A percentile compares a stretch with the other conserved stretches of the same genome.
phyloP scores from a whole-genome alignment of 441 rosid genomes.

The Euphorbia schlechtendalii region DNA sequence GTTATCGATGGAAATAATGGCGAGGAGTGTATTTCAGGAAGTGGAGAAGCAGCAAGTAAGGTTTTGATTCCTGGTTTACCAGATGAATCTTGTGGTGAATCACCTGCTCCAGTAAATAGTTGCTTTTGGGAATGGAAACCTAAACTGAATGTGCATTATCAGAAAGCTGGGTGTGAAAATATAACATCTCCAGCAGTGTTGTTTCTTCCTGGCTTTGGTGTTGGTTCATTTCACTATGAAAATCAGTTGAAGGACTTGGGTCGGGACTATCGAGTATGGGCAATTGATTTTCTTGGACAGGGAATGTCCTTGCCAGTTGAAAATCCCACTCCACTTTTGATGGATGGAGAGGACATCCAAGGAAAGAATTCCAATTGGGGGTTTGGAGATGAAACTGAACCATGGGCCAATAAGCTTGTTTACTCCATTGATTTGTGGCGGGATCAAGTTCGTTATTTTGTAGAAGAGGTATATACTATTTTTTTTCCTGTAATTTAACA shows the following conservation, averaged over 20 bases:
- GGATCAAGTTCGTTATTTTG: slow-evolving; percentile 69
- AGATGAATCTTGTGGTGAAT: slow-evolving; percentile 48
- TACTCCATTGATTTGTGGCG: slow-evolving; percentile 81
- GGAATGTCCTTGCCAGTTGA: slow-evolving; percentile 74
- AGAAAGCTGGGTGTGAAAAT: slow-evolving; percentile 63
- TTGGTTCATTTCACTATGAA: slow-evolving; percentile 89
- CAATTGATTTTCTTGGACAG: slow-evolving; percentile 92
- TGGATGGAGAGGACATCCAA: slow-evolving; percentile 26
- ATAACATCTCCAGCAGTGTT: slow-evolving; percentile 57
- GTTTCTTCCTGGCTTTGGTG: slow-evolving; percentile 95
- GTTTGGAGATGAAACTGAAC: slow-evolving; percentile 70
- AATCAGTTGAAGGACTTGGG: slow-evolving; percentile 86
- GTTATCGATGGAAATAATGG: slow-evolving; percentile 55
- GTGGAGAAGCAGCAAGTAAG: slow-evolving; percentile 34
- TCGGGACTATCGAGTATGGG: slow-evolving; percentile 81
- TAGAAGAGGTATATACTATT: slow-evolving; percentile 49
- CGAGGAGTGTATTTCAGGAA: slow-evolving; percentile 25
- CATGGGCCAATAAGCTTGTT: slow-evolving; percentile 76
- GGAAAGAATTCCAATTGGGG: slow-evolving; percentile 54
- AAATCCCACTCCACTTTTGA: slow-evolving; percentile 50
- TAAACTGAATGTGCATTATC: slow-evolving; percentile 60
- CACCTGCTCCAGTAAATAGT: slow-evolving; percentile 45
- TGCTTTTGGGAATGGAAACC: slow-evolving; percentile 84
- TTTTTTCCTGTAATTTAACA: not conserved
- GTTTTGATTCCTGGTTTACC: slow-evolving; percentile 73